A percentile compares a stretch with the other conserved stretches of the same genome.
Evolutionary conservation across 1,284 basidiomycete species (phyloP).

Genomic region (Spongiforma sp.): DNA sequence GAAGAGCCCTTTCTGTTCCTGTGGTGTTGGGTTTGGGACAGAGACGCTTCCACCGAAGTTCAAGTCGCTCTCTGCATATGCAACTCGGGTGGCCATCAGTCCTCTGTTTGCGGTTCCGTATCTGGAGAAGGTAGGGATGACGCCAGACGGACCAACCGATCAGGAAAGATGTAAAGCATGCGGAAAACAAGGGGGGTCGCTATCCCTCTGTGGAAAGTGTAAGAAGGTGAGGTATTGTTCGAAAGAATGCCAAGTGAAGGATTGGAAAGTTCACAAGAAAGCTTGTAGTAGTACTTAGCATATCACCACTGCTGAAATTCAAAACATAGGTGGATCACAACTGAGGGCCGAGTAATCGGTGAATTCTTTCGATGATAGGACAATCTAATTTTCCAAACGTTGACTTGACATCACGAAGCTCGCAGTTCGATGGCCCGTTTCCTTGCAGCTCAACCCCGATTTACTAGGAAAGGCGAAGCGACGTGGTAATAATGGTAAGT

Average conservation of each 20-base stretch:
- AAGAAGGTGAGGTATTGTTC: conserved; percentile 48
- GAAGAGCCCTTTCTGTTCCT: conserved; percentile 41
- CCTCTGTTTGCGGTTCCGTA: conserved; percentile 54
- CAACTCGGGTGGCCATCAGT: conserved; percentile 53
- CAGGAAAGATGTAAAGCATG: conserved; percentile 32
- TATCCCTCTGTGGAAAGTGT: conserved; percentile 42
- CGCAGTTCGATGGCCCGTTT: too few relatives aligned
- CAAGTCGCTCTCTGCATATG: conserved; percentile 42
- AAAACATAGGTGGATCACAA: too few relatives aligned
- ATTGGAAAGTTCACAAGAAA: conserved; percentile 51
- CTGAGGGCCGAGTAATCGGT: too few relatives aligned
- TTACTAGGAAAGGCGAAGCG: too few relatives aligned
- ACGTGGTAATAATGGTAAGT: too few relatives aligned
- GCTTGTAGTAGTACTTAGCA: conserved; percentile 19
- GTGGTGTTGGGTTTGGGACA: conserved; percentile 49
- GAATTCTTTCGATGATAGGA: too few relatives aligned
- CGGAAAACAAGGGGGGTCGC: conserved; percentile 29
- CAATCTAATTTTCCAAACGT: too few relatives aligned
- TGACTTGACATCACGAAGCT: too few relatives aligned
- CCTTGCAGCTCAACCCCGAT: too few relatives aligned
- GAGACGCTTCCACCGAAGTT: conserved; percentile 34
- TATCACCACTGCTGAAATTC: too few relatives aligned
- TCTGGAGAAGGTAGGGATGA: conserved; percentile 40
- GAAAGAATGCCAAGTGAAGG: conserved; percentile 45
- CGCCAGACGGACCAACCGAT: background rate